Conservation (phyloP, 2,329 filamentous ascomycete species). For the Colletotrichum cereale region DNA sequence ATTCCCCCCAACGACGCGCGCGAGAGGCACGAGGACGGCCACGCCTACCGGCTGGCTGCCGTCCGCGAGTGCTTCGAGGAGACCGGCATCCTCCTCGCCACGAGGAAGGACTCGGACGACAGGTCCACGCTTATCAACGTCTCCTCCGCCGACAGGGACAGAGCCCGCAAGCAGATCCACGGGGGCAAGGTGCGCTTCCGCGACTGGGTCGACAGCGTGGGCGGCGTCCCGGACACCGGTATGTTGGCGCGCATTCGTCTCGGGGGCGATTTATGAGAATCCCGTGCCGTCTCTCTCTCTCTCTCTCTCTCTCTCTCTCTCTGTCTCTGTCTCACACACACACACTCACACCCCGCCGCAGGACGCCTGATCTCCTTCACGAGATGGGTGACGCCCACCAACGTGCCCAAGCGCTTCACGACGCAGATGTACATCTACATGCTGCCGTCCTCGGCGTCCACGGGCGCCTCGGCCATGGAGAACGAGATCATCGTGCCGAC, state of each 20-base stretch:
- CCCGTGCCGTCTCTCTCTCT: too few species aligned
- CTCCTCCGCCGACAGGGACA: slow-evolving; percentile 69
- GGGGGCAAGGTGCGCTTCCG: slow-evolving; percentile 72
- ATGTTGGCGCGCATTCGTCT: slow-evolving; percentile 46
- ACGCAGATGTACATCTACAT: slow-evolving; percentile 99
- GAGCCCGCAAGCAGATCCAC: slow-evolving; percentile 78
- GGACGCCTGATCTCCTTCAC: slow-evolving; percentile 85
- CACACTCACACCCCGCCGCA: slow-evolving; percentile 43
- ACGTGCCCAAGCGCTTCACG: slow-evolving; percentile 81
- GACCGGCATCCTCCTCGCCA: slow-evolving; percentile 86
- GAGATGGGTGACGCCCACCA: slow-evolving; percentile 87
- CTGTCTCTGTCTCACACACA: too few species aligned
- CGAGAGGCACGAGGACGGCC: slow-evolving; percentile 76
- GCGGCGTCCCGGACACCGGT: slow-evolving; percentile 76
- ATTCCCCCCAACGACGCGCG: slow-evolving; percentile 60
- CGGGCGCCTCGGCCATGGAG: slow-evolving; percentile 52
- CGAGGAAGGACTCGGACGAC: slow-evolving; percentile 46
- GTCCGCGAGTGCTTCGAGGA: slow-evolving; percentile 96
- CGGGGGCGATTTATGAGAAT: too few species aligned
- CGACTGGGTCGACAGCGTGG: slow-evolving; percentile 71
- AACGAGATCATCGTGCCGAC: slow-evolving; percentile 72
- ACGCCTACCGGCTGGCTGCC: slow-evolving; percentile 83
- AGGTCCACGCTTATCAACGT: slow-evolving; percentile 72
- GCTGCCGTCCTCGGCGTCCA: slow-evolving; percentile 69
- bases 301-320: too few species aligned